These are phyloP conservation scores for Phylloboletellus chloephorus DNA, from an alignment of 1,284 basidiomycete genomes.

Conservation along the genomic window DNA sequence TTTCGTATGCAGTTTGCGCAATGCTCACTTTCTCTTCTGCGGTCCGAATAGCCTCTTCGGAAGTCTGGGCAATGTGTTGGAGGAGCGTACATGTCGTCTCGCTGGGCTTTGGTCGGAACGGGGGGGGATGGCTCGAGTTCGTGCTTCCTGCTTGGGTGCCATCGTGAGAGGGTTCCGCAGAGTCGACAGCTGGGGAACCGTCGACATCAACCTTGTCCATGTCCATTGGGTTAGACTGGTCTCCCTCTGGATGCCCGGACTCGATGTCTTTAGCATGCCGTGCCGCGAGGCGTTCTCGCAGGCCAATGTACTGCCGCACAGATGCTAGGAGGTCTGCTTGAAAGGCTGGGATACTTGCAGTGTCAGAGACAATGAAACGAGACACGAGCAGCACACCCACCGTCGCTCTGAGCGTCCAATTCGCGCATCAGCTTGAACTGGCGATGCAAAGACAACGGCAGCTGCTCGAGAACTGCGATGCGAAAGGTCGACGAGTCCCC, in stretches of 20 bases:
- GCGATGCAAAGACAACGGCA: constrained; percentile 80
- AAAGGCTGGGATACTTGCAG: constrained; percentile 32
- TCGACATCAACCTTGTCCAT: background rate
- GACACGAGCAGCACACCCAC: constrained; percentile 37
- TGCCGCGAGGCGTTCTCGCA: constrained; percentile 29
- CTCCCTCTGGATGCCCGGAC: background rate
- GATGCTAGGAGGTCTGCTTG: constrained; percentile 38
- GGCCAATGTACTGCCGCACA: constrained; percentile 40
- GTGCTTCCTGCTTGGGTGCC: background rate
- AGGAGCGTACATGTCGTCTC: constrained; percentile 46
- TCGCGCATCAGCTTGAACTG: constrained; percentile 78
- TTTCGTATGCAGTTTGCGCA: constrained; percentile 61
- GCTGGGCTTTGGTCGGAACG: constrained; percentile 17
- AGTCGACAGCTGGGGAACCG: constrained; percentile 2
- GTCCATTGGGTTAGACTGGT: constrained; percentile 1
- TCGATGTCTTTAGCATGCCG: background rate
- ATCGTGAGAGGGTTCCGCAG: background rate
- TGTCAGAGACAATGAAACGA: constrained; percentile 6
- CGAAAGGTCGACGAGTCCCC: background rate
- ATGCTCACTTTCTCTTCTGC: constrained; percentile 72
- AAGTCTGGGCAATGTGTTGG: constrained; percentile 50
- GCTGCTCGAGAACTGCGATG: constrained; percentile 70
- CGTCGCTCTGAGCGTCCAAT: constrained; percentile 67
- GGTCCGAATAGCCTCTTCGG: constrained; percentile 55
- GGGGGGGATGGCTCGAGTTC: background rate